Evolutionary conservation across 495 filamentous ascomycete genomes (phyloP), one percentile per base, ranked within the genome.

Genomic region (Cercophora scortea): DNA sequence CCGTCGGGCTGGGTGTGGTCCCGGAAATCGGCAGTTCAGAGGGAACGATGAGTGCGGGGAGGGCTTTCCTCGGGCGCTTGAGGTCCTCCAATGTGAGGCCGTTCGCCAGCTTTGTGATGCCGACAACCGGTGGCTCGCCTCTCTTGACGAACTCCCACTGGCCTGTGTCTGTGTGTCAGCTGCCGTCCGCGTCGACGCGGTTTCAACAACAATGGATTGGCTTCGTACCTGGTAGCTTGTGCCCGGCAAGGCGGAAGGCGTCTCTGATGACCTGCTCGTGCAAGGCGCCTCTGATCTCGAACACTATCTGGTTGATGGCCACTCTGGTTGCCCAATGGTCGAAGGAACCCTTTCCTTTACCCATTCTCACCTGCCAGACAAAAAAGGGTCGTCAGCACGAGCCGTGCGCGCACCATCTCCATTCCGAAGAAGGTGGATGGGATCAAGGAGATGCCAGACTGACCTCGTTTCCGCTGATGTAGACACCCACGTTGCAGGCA

Each of bases 281-380:
- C 50, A 96, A 53, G 56, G 90, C 79, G 32, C 91, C 94, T 66
- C 87, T 90, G 54, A 99, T 71, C 71, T 99, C 93, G 56, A 99
- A 89, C 13, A 97, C 74, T 39, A 99, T 78, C 66, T 88, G 85
- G 68, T 85, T 92, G 51, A 96, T 87, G 11, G 88, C 82, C 54
- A 96, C 81, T 61, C 91, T 83, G 13, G 85, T 77, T 32, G 92
- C 88, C 93, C 93, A 99, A 71, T 93, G 88, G 70, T 97, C 93
- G 69, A 97, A 96, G 56, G 82, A 85, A 58, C 93, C 93, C 73
- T 97, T 99, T 67, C 93, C 93, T 74, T 95, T 97, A 70, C 93
- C 94, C 93, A 99, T 99, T 77, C 94, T 85, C 58, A 84, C 71
- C 79, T 82, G 47, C 17, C 17, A 53, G 8, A 6, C 36, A 33